Conservation (phyloP, 2,329 filamentous ascomycete genomes). For the Fusarium dlaminii region DNA sequence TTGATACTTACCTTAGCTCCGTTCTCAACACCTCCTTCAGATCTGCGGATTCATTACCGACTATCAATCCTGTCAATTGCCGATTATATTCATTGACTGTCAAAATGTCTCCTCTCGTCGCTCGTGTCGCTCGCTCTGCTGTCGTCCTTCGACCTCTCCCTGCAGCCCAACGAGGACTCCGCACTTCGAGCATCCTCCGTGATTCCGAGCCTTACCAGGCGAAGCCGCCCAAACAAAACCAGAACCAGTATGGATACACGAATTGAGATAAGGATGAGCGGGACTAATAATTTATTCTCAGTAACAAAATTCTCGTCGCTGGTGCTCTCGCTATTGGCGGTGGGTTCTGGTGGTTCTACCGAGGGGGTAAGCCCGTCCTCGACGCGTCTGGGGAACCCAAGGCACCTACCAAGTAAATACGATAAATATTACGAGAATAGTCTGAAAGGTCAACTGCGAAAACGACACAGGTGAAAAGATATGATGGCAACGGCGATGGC, state of each 20-base stretch:
- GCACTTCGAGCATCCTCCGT: constrained; percentile 28
- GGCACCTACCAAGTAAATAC: constrained; percentile 21
- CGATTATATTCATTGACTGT: background rate
- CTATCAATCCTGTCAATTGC: background rate
- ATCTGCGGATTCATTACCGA: background rate
- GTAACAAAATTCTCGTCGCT: constrained; percentile 28
- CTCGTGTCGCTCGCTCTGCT: constrained; percentile 17
- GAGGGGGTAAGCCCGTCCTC: constrained; percentile 22
- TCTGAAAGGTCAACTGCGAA: background rate
- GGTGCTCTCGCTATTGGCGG: constrained; percentile 21
- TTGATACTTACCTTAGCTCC: constrained; percentile 17
- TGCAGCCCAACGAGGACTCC: constrained; percentile 26
- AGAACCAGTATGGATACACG: constrained; percentile 14
- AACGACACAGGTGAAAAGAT: background rate
- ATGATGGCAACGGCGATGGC: background rate
- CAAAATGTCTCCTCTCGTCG: constrained; percentile 19
- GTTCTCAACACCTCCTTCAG: background rate
- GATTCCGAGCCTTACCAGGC: constrained; percentile 27
- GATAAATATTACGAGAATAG: background rate
- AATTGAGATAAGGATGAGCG: accelerated
- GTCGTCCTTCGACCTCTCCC: constrained; percentile 26
- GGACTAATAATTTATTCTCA: background rate
- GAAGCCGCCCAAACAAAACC: constrained; percentile 20
- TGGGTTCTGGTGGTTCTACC: constrained; percentile 32
- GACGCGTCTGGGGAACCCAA: constrained; percentile 20